Evolutionary conservation across 192 early-diverging fungal species (phyloP), one percentile per base, ranked within the genome.

Genomic region (Pilobolus umbonatus): DNA sequence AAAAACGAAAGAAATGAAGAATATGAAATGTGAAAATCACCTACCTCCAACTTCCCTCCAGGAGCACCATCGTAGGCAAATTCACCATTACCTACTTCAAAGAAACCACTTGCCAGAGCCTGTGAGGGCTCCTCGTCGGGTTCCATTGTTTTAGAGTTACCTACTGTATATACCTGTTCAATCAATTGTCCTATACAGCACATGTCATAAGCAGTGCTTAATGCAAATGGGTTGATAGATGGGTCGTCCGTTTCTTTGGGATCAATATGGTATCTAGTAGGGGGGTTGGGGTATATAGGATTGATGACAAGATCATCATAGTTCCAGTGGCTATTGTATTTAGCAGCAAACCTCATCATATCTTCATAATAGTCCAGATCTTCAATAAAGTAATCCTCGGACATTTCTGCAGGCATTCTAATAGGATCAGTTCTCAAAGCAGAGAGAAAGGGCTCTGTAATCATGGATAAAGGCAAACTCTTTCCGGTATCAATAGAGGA

Each of bases 131-230:
- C 58, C 32, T 46, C 60, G 32, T 60, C 55, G 7, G 51, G 19
- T 45, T 59, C 68, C 9, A 67, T 31, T 6, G 63, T 55, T 28
- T 69, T 69, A 4, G 56, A 52, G 48, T 60, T 65, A 0, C 70
- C 75, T 2, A 69, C 67, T 12, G 69, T 58, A 58, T 75, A 83
- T 0, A 83, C 74, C 28, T 52, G 57, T 53, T 71, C 62, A 35
- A 83, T 73, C 3, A 80, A 57, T 12, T 69, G 50, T 6, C 78
- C 81, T 15, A 83, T 49, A 28, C 76, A 73, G 30, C 65, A 69
- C n/a, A 79, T 69, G 57, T 83, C 81, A 62, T 74, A 73, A 9
- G 78, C 76, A 38, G 75, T 65, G 44, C 67, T 77, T 26, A 83
- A 52, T 48, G 65, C 43, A 74, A 80, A 53, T 15, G 30, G 52